phyloP scores from a whole-genome alignment of 2,329 filamentous ascomycete genomes.

The Sporothrix luriei region DNA sequence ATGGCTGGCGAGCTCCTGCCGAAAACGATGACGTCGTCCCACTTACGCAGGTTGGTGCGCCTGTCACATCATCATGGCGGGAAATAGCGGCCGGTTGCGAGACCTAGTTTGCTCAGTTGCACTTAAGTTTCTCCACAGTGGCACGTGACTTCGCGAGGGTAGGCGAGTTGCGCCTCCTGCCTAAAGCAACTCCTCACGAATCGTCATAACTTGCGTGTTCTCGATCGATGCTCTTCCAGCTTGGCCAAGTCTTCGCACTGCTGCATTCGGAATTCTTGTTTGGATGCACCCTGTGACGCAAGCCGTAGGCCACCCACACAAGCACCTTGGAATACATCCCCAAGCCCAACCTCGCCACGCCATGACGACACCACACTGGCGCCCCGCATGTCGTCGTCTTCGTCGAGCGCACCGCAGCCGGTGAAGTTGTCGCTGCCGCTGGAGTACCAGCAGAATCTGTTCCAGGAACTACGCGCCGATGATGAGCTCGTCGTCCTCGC shows the following conservation, averaged over 20 bases:
- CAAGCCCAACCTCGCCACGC: not conserved
- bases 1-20: slow-evolving; percentile 15
- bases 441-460: slow-evolving; percentile 92
- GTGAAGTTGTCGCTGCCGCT: slow-evolving; percentile 81
- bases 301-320: slow-evolving; percentile 4
- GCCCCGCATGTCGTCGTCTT: slow-evolving; percentile 53
- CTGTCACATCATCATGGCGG: slow-evolving; percentile 13
- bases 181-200: slow-evolving; percentile 17
- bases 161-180: slow-evolving; percentile 16
- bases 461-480: slow-evolving; percentile 83
- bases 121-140: not conserved
- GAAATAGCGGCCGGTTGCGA: slow-evolving; percentile 7
- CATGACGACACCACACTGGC: slow-evolving; percentile 25
- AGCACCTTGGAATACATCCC: not conserved
- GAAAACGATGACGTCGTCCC: slow-evolving; percentile 31
- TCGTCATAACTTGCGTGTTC: slow-evolving; percentile 8
- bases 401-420: slow-evolving; percentile 59
- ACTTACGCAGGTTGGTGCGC: not conserved
- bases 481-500: slow-evolving; percentile 94
- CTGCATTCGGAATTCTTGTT: slow-evolving; percentile 11
- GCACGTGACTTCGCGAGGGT: slow-evolving; percentile 30
- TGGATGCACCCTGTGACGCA: slow-evolving; percentile 13
- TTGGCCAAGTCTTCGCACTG: slow-evolving; percentile 2
- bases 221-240: slow-evolving; percentile 7
- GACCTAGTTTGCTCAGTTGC: not conserved